Conservation (phyloP, 129 eudicot species). For the Pulicaria dysenterica region DNA sequence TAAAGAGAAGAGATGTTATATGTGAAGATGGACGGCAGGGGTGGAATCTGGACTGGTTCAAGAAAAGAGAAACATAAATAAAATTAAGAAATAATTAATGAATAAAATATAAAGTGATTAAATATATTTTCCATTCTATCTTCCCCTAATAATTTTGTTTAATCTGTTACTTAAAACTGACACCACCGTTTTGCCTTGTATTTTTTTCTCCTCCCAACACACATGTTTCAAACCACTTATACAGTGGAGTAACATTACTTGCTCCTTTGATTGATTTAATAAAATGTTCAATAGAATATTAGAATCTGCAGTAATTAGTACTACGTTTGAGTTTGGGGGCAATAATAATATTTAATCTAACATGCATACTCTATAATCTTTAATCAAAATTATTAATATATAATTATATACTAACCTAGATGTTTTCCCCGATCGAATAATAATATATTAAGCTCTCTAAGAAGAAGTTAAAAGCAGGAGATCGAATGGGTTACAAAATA, state of each 20-base stretch:
- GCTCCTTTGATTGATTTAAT: not conserved
- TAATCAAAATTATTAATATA: too few relatives aligned
- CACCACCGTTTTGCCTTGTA: not conserved
- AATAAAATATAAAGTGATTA: not conserved
- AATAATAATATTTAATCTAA: not conserved
- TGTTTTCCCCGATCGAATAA: too few relatives aligned
- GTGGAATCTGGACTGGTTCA: slow-evolving; percentile 18
- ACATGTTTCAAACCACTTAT: slow-evolving; percentile 10
- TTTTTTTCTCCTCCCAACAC: not conserved
- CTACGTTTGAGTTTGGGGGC: not conserved
- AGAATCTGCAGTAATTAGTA: not conserved
- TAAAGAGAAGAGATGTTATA: slow-evolving; percentile 25
- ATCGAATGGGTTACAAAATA: too few relatives aligned
- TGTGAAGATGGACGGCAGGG: slow-evolving; percentile 35
- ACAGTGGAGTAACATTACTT: slow-evolving; percentile 15
- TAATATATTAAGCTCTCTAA: too few relatives aligned
- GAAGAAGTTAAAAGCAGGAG: too few relatives aligned
- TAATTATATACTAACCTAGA: too few relatives aligned
- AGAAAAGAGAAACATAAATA: slow-evolving; percentile 9
- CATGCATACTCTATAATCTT: not conserved
- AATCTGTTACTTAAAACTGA: not conserved
- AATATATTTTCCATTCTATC: not conserved
- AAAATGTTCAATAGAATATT: not conserved
- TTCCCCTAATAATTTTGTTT: slow-evolving; percentile 1
- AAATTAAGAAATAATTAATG: not conserved